Conservation (phyloP, 2,329 filamentous ascomycete genomes). For the Cladophialophora exuberans region DNA sequence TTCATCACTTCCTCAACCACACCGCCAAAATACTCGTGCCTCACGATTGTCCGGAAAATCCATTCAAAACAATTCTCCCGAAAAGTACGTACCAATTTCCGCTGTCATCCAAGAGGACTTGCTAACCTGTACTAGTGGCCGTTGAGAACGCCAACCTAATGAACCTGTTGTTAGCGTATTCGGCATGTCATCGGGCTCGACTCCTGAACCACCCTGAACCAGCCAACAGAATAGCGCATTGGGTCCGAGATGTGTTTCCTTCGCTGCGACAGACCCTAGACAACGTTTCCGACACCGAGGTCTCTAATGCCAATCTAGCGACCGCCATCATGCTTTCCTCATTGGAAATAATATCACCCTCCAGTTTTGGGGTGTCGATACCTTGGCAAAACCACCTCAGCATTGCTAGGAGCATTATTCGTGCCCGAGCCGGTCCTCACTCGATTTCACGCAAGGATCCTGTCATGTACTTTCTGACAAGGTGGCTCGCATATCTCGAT, state of each 20-base stretch:
- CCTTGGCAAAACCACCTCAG: conserved; percentile 80
- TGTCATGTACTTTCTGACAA: conserved; percentile 73
- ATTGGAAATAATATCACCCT: conserved; percentile 80
- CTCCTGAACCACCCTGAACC: conserved; percentile 75
- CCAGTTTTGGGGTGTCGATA: conserved; percentile 77
- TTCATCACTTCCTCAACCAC: conserved; percentile 76
- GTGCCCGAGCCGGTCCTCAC: conserved; percentile 63
- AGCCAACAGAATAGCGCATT: conserved; percentile 74
- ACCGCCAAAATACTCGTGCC: conserved; percentile 70
- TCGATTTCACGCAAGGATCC: conserved; percentile 58
- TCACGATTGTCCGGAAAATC: conserved; percentile 64
- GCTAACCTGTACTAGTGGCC: conserved; percentile 54
- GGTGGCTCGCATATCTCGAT: conserved; percentile 85
- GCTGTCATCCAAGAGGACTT: conserved; percentile 42
- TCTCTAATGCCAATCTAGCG: conserved; percentile 74
- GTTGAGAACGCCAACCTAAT: conserved; percentile 62
- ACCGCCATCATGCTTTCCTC: conserved; percentile 85
- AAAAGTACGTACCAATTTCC: conserved; percentile 55
- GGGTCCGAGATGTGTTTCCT: conserved; percentile 72
- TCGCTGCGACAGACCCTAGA: conserved; percentile 69
- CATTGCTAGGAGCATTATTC: conserved; percentile 75
- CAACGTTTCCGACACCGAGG: conserved; percentile 69
- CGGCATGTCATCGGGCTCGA: conserved; percentile 78
- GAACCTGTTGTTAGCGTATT: conserved; percentile 77
- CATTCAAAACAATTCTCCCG: conserved; percentile 64